Percentiles rank a stretch among this genome's conserved stretches.
Evolutionary conservation across 495 filamentous ascomycete species (phyloP).

Genomic region (Hypoxylon intermedium): DNA sequence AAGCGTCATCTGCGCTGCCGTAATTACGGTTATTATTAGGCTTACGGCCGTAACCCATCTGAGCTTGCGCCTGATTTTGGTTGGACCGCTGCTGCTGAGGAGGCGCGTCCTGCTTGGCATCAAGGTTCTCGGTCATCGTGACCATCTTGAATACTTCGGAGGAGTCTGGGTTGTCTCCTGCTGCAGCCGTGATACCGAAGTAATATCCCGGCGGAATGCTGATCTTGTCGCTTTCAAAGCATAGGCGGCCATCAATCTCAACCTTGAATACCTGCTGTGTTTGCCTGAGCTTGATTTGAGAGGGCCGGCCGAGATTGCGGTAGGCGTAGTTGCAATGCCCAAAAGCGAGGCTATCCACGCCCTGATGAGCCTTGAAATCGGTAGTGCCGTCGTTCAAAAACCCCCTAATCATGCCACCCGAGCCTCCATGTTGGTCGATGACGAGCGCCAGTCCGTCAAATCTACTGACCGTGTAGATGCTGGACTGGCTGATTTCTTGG

Average conservation of each 20-base stretch:
- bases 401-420: slow-evolving; percentile 79
- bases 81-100: slow-evolving; percentile 46
- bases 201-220: slow-evolving; percentile 79
- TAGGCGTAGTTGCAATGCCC: slow-evolving; percentile 91
- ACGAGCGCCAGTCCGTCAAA: slow-evolving; percentile 90
- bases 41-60: slow-evolving; percentile 42
- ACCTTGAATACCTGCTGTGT: slow-evolving; percentile 72
- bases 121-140: slow-evolving; percentile 61
- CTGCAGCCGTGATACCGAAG: slow-evolving; percentile 86
- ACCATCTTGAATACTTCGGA: slow-evolving; percentile 92
- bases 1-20: slow-evolving; percentile 45
- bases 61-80: slow-evolving; percentile 39
- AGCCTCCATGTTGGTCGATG: slow-evolving; percentile 85
- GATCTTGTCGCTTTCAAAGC: slow-evolving; percentile 84
- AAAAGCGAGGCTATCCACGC: slow-evolving; percentile 86
- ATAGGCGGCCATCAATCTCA: slow-evolving; percentile 78
- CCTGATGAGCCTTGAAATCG: slow-evolving; percentile 79
- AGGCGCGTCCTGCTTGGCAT: slow-evolving; percentile 42
- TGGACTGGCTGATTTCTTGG: slow-evolving; percentile 67
- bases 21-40: slow-evolving; percentile 26
- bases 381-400: slow-evolving; percentile 91
- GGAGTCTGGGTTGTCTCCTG: slow-evolving; percentile 89
- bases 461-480: slow-evolving; percentile 78
- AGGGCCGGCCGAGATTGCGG: slow-evolving; percentile 86
- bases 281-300: slow-evolving; percentile 75